These are phyloP conservation scores for Leishmania tarentolae DNA, from an alignment of 208 protist genomes.

Conservation along the genomic window DNA sequence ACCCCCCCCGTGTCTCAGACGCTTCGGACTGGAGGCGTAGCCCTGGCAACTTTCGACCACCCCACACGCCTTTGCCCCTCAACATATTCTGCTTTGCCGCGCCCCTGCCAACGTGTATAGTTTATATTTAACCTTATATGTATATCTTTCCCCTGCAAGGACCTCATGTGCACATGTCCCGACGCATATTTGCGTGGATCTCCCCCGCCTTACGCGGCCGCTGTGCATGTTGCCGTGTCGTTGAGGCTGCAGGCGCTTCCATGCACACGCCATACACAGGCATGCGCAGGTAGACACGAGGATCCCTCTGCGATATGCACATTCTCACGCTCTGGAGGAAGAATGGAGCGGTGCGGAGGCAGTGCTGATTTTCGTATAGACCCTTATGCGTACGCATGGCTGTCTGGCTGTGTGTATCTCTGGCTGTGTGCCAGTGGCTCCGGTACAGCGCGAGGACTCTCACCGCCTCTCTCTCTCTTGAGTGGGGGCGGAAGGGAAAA, in stretches of 20 bases:
- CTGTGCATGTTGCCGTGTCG: background rate
- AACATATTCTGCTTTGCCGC: too few species aligned
- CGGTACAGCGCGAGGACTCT: background rate
- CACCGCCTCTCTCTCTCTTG: background rate
- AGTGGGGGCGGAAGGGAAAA: too few species aligned
- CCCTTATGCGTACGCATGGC: background rate
- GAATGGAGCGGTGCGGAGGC: background rate
- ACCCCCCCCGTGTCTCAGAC: too few species aligned
- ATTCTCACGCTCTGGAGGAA: background rate
- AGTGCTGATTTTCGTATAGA: background rate
- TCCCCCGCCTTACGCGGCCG: background rate
- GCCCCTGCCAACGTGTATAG: too few species aligned
- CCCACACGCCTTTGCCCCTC: too few species aligned
- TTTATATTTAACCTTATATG: too few species aligned
- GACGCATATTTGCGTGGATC: background rate
- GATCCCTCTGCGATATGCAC: background rate
- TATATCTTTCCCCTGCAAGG: too few species aligned
- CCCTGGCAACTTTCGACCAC: too few species aligned
- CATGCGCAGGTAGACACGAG: background rate
- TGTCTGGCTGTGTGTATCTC: constrained; percentile 12
- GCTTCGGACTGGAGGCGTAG: too few species aligned
- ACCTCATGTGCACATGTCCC: background rate
- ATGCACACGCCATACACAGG: background rate
- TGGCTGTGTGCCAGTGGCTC: background rate
- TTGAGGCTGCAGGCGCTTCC: background rate